These are phyloP conservation scores for Centella asiatica DNA, from an alignment of 129 eudicot genomes.

Conservation along the genomic window DNA sequence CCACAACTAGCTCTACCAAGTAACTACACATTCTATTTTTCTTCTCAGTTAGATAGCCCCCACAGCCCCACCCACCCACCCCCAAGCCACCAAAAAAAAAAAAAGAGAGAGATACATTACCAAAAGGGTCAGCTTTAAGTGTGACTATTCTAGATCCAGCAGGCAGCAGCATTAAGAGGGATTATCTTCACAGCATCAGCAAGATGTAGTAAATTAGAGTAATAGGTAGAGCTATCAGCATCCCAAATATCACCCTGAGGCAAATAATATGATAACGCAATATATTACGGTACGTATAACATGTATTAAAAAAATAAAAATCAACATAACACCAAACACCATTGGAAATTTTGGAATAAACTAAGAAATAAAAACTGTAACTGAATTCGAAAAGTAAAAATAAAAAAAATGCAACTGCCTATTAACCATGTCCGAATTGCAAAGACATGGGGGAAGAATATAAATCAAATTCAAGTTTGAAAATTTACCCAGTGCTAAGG, in stretches of 20 bases:
- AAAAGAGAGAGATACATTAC: not conserved
- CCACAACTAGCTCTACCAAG: slow-evolving; percentile 30
- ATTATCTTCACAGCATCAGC: slow-evolving; percentile 57
- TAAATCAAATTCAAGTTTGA: not conserved
- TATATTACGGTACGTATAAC: no score
- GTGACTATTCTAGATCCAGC: slow-evolving; percentile 3
- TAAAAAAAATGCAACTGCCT: no score
- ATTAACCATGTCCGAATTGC: no score
- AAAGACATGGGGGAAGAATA: not conserved
- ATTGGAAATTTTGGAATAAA: no score
- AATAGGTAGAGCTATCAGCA: slow-evolving; percentile 80
- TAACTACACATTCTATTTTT: slow-evolving; percentile 24
- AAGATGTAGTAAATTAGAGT: slow-evolving; percentile 80
- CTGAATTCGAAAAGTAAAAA: no score
- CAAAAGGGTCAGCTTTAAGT: slow-evolving; percentile 20
- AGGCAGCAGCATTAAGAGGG: slow-evolving; percentile 11
- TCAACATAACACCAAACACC: no score
- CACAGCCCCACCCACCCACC: slow-evolving; percentile 3
- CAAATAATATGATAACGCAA: no score
- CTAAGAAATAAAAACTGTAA: no score
- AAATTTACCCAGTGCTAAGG: slow-evolving; percentile 79
- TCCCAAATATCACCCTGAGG: slow-evolving; percentile 89
- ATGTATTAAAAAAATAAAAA: no score
- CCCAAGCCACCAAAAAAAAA: not conserved
- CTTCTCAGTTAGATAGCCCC: slow-evolving; percentile 27